Evolutionary conservation across 495 filamentous ascomycete species (phyloP), one percentile per base, ranked within the genome.

Genomic region (Xylaria intraflava): DNA sequence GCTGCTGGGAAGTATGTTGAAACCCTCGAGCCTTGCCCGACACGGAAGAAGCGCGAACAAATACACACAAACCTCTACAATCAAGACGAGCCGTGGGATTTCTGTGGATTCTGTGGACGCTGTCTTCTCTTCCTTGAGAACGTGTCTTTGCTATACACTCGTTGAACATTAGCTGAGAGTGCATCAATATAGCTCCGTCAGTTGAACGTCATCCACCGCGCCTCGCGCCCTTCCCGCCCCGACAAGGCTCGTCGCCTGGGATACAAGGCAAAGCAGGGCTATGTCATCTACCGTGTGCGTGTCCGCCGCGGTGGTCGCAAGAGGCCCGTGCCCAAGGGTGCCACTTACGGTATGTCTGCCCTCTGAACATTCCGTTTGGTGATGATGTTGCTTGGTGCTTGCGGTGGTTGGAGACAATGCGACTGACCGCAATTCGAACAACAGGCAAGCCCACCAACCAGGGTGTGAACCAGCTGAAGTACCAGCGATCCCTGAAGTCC

Each of bases 231-330:
- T 60, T 96, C 92, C 66, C 93, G 93, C 75, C 93, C 93, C 69
- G 93, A 98, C 80, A 98, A 98, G 85, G 93, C 93, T 69, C 94
- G 94, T 78, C 94, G 93, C 78, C 88, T 98, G 62, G 93, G 93
- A 64, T 98, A 97, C 87, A 98, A 98, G 87, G 92, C 94, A 78
- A 98, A 98, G 88, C 93, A 98, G 78, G 93, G 93, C 75, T 98
- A 96, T 84, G 93, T 96, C 71, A 88, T 98, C 87, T 98, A 98
- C 83, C 93, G 93, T 72, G 81, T 94, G 67, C 92, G 93, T 72
- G 93, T 98, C 61, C 86, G 93, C 71, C 86, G 93, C 72, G 93
- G 93, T 83, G 93, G 93, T 62, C 87, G 93, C 79, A 98, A 98
- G 89, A 80, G 78, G 72, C 93, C 93, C 61, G 90, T 83, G 42